Conservation (phyloP, 345 rosid species). For the Eucalyptus regnans region DNA sequence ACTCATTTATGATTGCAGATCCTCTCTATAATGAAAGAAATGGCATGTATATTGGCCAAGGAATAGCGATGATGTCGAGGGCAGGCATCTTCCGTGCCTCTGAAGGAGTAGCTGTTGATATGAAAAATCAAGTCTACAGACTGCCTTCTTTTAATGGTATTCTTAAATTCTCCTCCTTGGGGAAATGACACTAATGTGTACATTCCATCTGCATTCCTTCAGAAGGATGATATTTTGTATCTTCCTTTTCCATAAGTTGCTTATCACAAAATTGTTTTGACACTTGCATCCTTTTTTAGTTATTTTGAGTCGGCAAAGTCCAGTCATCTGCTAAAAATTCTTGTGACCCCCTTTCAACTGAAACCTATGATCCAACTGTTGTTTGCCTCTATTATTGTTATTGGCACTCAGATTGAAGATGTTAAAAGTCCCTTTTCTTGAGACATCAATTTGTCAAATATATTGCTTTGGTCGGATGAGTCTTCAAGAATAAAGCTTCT, state of each 20-base stretch:
- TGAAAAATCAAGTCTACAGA: constrained; percentile 61
- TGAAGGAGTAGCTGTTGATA: constrained; percentile 79
- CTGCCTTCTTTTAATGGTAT: constrained; percentile 82
- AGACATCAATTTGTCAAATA: background rate
- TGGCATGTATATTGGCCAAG: constrained; percentile 91
- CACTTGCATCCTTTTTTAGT: background rate
- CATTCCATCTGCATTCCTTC: background rate
- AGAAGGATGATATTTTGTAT: background rate
- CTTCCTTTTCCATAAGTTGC: background rate
- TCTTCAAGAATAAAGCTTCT: background rate
- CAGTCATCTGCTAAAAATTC: background rate
- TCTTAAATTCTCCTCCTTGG: background rate
- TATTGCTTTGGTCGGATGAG: background rate
- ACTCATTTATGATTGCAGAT: constrained; percentile 32
- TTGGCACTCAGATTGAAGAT: background rate
- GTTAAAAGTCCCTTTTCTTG: background rate
- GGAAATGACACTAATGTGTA: background rate
- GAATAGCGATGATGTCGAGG: constrained; percentile 78
- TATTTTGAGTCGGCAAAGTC: background rate
- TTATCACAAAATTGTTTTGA: background rate
- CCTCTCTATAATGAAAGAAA: constrained; percentile 60
- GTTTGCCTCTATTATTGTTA: background rate
- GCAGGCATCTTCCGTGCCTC: constrained; percentile 86
- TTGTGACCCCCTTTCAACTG: background rate
- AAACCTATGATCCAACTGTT: background rate